Evolutionary conservation across 1,284 basidiomycete genomes (phyloP).

Genomic region (Sanguinoderma infundibulare): DNA sequence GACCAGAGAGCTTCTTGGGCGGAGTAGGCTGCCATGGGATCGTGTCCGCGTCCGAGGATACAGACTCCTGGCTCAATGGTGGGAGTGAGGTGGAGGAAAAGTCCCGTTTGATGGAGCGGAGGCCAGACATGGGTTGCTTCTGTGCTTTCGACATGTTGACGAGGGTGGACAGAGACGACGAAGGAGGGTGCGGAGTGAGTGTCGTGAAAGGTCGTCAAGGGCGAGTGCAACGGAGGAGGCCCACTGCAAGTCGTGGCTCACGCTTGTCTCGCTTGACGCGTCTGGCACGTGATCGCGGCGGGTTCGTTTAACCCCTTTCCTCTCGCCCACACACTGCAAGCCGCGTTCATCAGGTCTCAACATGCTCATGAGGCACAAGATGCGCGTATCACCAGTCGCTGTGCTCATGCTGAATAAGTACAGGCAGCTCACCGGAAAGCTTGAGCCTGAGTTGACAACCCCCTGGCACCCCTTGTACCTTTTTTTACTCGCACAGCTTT

Average conservation of each 20-base stretch:
- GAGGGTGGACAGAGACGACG: background rate
- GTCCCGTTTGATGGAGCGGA: slow-evolving; percentile 35
- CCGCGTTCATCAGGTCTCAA: too few species aligned
- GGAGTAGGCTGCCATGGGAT: slow-evolving; percentile 30
- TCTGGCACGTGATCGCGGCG: slow-evolving; percentile 20
- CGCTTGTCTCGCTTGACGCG: slow-evolving; percentile 12
- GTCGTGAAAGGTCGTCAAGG: background rate
- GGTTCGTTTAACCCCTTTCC: too few species aligned
- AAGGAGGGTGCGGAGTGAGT: background rate
- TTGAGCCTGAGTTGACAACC: too few species aligned
- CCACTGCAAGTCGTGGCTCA: background rate
- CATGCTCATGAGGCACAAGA: too few species aligned
- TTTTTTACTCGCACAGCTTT: too few species aligned
- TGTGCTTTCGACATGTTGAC: slow-evolving; percentile 4
- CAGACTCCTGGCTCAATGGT: slow-evolving; percentile 29
- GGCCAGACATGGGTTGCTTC: slow-evolving; percentile 36
- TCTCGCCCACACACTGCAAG: too few species aligned
- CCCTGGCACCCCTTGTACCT: too few species aligned
- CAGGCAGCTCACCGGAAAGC: too few species aligned
- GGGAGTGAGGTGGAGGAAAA: slow-evolving; percentile 34
- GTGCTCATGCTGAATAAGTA: too few species aligned
- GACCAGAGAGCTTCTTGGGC: slow-evolving; percentile 26
- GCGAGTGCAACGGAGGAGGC: background rate
- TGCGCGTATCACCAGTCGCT: too few species aligned
- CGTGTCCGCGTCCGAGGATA: slow-evolving; percentile 17